Evolutionary conservation across 805 yeast genomes (phyloP), one percentile per base, ranked within the genome.

Genomic region (Pichia exigua): DNA sequence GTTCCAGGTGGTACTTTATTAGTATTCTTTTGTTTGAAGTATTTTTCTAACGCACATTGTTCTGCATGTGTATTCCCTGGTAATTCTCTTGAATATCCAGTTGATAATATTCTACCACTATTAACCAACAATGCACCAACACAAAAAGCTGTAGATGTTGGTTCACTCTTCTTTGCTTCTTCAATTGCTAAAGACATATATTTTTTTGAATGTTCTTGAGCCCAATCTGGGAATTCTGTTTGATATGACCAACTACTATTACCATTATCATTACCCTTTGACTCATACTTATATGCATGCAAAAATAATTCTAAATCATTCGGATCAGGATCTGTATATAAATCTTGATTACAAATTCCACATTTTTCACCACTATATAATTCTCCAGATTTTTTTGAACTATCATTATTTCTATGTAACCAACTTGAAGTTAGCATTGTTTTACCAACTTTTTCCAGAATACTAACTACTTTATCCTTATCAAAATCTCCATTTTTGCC

Each of bases 61-160:
- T 94, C 99, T 4, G 99, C 99, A 65, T 92, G 99, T 0, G 99
- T 92, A 66, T 92, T 94, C 0, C 98, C 99, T 20, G 85, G 87
- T 2, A 91, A 70, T 66, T 94, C 99, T 50, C 98, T 75, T 0
- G 98, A 88, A 62, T 79, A 89, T 0, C 99, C 99, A 0, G 87
- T 81, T 9, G 85, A 75, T n/a, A 94, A 64, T 0, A 92, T 72
- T 48, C 76, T 61, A 40, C 86, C 85, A 40, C 83, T 83, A 50
- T 76, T 68, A 0, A 81, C 92, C 5, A 94, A 70, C 0, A 89
- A 82, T 0, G 96, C 95, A 7, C 99, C 99, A n/a, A 94, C 98
- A 56, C 91, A 82, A 64, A 86, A 92, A 22, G 96, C 97, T 0
- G 96, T 86, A 35, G 78, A 79, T 0, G 95, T 85, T 24, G 85